These are phyloP conservation scores for Avicennia marina DNA, from an alignment of 257 asterid genomes.

Conservation along the genomic window DNA sequence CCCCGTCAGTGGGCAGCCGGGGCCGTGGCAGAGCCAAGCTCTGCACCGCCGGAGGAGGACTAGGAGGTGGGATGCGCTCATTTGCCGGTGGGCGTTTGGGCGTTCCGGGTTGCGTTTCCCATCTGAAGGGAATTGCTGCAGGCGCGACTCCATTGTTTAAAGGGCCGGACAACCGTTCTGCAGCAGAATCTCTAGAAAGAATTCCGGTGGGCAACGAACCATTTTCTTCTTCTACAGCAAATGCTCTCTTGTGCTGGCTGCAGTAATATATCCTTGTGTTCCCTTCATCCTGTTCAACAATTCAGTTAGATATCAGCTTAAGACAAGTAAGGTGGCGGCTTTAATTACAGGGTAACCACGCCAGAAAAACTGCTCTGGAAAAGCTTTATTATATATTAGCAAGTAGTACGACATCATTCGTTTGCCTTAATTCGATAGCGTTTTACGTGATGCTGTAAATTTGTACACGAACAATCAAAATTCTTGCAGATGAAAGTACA, in stretches of 20 bases:
- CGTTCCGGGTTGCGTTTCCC: conserved; percentile 47
- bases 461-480: too few relatives aligned
- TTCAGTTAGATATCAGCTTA: too few relatives aligned
- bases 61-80: conserved; percentile 37
- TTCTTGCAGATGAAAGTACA: too few relatives aligned
- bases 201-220: conserved; percentile 31
- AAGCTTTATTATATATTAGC: too few relatives aligned
- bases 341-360: too few relatives aligned
- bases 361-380: too few relatives aligned
- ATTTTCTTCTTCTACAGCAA: conserved; percentile 33
- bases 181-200: conserved; percentile 35
- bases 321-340: too few relatives aligned
- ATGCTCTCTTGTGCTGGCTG: conserved; percentile 41
- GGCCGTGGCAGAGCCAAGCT: conserved; percentile 25
- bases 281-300: conserved; percentile 46
- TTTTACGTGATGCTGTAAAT: too few relatives aligned
- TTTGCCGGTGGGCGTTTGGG: conserved; percentile 26
- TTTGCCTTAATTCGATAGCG: too few relatives aligned
- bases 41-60: conserved; percentile 44
- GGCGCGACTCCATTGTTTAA: conserved; percentile 10
- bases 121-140: conserved; percentile 31
- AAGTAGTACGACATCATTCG: too few relatives aligned
- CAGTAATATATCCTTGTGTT: conserved; percentile 35
- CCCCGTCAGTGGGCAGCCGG: neutral
- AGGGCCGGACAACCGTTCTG: conserved; percentile 36